Evolutionary conservation across 1,284 basidiomycete species (phyloP).

Genomic region (Sanguinoderma infundibulare): DNA sequence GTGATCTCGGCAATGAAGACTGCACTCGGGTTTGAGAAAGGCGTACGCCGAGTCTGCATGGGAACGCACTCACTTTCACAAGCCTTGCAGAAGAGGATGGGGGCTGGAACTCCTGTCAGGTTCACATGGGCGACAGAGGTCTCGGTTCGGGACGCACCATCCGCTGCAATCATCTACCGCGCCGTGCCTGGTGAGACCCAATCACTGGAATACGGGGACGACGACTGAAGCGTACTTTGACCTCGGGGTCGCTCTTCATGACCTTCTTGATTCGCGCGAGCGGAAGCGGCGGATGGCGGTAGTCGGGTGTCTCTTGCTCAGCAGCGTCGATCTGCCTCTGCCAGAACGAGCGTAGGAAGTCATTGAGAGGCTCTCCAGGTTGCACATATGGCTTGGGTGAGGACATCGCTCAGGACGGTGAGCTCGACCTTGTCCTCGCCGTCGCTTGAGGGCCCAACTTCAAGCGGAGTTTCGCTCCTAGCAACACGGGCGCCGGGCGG

Average conservation of each 20-base stretch:
- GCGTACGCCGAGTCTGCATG: neutral
- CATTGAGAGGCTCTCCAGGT: slow-evolving; percentile 75
- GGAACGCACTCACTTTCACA: slow-evolving; percentile 80
- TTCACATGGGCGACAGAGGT: neutral
- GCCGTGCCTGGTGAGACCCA: neutral
- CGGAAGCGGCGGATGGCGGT: slow-evolving; percentile 84
- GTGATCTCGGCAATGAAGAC: slow-evolving; percentile 96
- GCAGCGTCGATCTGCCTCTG: slow-evolving; percentile 80
- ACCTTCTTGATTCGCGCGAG: slow-evolving; percentile 96
- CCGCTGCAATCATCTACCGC: slow-evolving; percentile 90
- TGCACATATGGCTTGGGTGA: slow-evolving; percentile 58
- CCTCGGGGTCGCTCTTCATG: slow-evolving; percentile 97
- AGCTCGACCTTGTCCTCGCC: slow-evolving; percentile 4
- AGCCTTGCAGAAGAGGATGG: slow-evolving; percentile 93
- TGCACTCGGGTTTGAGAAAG: slow-evolving; percentile 37
- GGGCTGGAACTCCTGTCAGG: slow-evolving; percentile 54
- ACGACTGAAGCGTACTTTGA: slow-evolving; percentile 70
- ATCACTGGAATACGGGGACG: neutral
- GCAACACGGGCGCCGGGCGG: neutral
- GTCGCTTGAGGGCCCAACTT: neutral
- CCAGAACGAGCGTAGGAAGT: slow-evolving; percentile 84
- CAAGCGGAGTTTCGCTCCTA: slow-evolving; percentile 6
- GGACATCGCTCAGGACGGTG: slow-evolving; percentile 23
- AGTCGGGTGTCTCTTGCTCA: slow-evolving; percentile 83
- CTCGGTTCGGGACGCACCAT: slow-evolving; percentile 58